A percentile compares a stretch with the other conserved stretches of the same genome.
Evolutionary conservation across 2,329 filamentous ascomycete species (phyloP).

Genomic region (Cladosporium oxysporum): DNA sequence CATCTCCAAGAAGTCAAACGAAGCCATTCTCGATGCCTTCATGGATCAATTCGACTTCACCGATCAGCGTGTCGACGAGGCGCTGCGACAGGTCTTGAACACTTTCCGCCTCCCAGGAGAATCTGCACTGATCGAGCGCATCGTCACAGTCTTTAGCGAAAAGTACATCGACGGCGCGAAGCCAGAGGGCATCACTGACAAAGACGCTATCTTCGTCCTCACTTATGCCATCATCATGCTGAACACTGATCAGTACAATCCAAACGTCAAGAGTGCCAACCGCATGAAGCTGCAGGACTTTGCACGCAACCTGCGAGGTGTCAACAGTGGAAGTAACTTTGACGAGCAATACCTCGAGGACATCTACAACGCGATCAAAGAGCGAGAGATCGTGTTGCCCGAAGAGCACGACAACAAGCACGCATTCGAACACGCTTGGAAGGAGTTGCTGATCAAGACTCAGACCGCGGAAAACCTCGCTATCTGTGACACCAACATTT

Average conservation of each 20-base stretch:
- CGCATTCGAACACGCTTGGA: slow-evolving; percentile 97
- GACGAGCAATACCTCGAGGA: slow-evolving; percentile 76
- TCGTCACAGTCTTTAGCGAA: slow-evolving; percentile 82
- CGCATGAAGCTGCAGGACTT: slow-evolving; percentile 88
- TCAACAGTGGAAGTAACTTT: slow-evolving; percentile 85
- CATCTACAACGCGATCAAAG: slow-evolving; percentile 89
- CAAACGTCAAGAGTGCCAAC: slow-evolving; percentile 74
- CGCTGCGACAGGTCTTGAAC: slow-evolving; percentile 80
- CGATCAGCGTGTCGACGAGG: slow-evolving; percentile 86
- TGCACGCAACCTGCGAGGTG: slow-evolving; percentile 82
- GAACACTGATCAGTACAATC: slow-evolving; percentile 96
- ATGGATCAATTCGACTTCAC: slow-evolving; percentile 85
- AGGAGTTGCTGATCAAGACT: slow-evolving; percentile 85
- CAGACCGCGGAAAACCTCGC: slow-evolving; percentile 72
- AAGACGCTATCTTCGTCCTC: slow-evolving; percentile 85
- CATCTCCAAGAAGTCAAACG: slow-evolving; percentile 86
- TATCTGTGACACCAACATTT: slow-evolving; percentile 87
- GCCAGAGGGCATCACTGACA: slow-evolving; percentile 75
- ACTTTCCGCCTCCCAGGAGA: slow-evolving; percentile 93
- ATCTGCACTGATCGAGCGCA: slow-evolving; percentile 87
- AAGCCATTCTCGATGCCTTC: slow-evolving; percentile 80
- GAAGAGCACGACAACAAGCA: slow-evolving; percentile 97
- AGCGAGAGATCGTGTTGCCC: slow-evolving; percentile 91
- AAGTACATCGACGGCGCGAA: slow-evolving; percentile 74
- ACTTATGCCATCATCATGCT: slow-evolving; percentile 97